Evolutionary conservation across 495 filamentous ascomycete species (phyloP).

Genomic region (Letharia lupina): DNA sequence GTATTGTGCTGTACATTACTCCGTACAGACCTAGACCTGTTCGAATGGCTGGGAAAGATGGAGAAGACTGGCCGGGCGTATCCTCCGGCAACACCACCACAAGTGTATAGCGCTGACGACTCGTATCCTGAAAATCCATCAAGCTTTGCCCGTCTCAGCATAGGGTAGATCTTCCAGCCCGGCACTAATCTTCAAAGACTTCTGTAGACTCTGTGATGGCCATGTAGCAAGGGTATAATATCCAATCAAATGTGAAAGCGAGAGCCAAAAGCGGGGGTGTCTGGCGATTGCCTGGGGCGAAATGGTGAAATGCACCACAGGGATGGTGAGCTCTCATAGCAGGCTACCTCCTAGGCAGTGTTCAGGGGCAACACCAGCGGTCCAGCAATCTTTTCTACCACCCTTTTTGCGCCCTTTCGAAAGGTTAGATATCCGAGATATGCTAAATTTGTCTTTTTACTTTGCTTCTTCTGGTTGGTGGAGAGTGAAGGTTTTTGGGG

Average conservation of each 20-base stretch:
- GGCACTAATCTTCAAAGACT: neutral
- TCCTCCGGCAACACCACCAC: neutral
- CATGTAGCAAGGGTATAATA: neutral
- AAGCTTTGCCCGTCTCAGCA: neutral
- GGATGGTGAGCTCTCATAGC: neutral
- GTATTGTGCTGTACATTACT: neutral
- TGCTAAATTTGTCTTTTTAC: neutral
- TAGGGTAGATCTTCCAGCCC: neutral
- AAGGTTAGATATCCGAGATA: neutral
- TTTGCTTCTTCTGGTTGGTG: neutral
- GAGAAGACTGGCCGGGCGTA: neutral
- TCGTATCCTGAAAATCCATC: neutral
- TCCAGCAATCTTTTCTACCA: neutral
- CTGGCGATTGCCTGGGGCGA: neutral
- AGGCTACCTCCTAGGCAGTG: neutral
- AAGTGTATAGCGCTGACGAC: neutral
- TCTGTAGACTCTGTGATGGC: neutral
- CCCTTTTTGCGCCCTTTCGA: neutral
- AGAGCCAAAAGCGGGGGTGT: neutral
- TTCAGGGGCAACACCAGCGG: neutral
- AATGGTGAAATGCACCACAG: neutral
- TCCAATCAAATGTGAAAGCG: neutral
- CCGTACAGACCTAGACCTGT: neutral
- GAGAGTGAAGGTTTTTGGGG: neutral
- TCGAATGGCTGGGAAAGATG: neutral